Evolutionary conservation across 495 filamentous ascomycete species (phyloP), one percentile per base, ranked within the genome.

Genomic region (Trichoderma parareesei): DNA sequence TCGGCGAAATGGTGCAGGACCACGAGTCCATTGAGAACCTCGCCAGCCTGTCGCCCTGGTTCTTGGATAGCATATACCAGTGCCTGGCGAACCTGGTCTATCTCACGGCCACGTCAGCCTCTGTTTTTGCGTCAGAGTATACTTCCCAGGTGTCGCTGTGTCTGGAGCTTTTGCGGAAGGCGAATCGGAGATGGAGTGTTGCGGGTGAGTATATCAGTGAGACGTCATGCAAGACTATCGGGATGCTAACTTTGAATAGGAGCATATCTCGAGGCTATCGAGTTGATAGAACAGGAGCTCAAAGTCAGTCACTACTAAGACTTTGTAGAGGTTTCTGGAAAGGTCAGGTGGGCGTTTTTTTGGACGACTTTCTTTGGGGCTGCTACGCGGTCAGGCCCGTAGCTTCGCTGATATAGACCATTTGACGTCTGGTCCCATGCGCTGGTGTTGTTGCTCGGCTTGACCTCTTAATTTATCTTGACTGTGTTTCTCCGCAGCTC

Each of bases 11-110:
- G 53, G 18, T 57, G 16, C 53, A 57, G 18, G 53, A 57, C 3
- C 49, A 35, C 10, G 49, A 57, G 14, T 57, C 49, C 8, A 35
- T n/a, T 6, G 53, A 10, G 27, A 14, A 57, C 14, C 53, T 57
- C 53, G 20, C 53, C 53, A 38, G 53, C 53, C 27, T 57, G 53
- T 57, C 53, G 33, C 53, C 53, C 37, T 57, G 53, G 53, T 57
- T 57, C 27, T 57, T 57, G 27, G 53, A 57, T 57, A 57, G 53
- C 27, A 35, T 37, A 8, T 57, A 57, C 27, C 53, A 57, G 18
- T 57, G 53, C 27, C 27, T 57, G 10, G 53, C 53, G 2, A 57
- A 57, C 5, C 3, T 57, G 9, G 53, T 57, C 16, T 57, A 57
- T 16, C 20, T 57, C 27, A 57, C 37, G 53, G 20, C 53, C 5